Conservation (phyloP, 129 eudicot species). For the Deinandra increscens region DNA sequence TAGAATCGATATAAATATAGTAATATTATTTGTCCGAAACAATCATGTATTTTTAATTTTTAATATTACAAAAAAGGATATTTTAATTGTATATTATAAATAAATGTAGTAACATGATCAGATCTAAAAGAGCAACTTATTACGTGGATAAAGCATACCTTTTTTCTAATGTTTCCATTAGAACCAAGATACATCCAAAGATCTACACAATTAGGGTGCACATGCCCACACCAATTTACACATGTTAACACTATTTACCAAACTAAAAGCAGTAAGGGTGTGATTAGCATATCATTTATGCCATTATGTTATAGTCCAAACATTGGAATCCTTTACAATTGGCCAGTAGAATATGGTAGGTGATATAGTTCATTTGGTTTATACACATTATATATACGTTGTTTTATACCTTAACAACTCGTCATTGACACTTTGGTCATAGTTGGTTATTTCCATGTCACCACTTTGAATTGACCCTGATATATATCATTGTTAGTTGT, state of each 20-base stretch:
- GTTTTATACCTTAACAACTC: too few species aligned
- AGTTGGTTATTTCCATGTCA: too few species aligned
- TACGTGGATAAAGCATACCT: conserved; percentile 21
- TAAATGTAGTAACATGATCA: conserved; percentile 3
- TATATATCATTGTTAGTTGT: too few species aligned
- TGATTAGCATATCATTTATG: background rate
- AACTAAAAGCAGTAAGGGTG: background rate
- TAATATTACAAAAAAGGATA: background rate
- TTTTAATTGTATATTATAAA: background rate
- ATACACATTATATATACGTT: too few species aligned
- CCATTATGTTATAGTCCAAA: too few species aligned
- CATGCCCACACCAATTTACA: conserved; percentile 28
- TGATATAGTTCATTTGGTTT: too few species aligned
- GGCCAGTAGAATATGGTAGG: too few species aligned
- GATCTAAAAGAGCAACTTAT: conserved; percentile 24
- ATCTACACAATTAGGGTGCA: conserved; percentile 22
- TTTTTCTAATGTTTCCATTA: conserved; percentile 17
- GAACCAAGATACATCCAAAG: conserved; percentile 32
- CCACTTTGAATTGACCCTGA: too few species aligned
- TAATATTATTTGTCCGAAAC: background rate
- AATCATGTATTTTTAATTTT: background rate
- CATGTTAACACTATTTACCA: background rate
- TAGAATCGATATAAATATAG: background rate
- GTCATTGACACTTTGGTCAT: too few species aligned
- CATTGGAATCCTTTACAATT: too few species aligned